A percentile compares a stretch with the other conserved stretches of the same genome.
Evolutionary conservation across 257 asterid species (phyloP).

Genomic region (Catharanthus roseus): DNA sequence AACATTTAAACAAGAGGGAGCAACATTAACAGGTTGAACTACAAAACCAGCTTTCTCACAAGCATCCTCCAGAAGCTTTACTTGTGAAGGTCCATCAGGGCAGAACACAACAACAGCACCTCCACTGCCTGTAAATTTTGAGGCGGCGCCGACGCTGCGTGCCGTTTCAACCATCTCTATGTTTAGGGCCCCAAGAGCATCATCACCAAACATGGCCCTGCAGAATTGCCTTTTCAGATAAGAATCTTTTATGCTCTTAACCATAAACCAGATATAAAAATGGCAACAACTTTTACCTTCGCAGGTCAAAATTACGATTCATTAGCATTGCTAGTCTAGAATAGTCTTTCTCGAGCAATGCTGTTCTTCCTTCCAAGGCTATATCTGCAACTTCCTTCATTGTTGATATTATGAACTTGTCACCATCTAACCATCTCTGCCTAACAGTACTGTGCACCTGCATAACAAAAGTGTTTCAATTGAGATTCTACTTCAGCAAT

Average conservation of each 20-base stretch:
- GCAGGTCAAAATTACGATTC: constrained; percentile 80
- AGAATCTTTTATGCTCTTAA: neutral
- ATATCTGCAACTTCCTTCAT: constrained; percentile 79
- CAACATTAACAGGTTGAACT: constrained; percentile 45
- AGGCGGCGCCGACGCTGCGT: constrained; percentile 70
- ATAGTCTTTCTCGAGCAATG: constrained; percentile 66
- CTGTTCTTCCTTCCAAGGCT: constrained; percentile 62
- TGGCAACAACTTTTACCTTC: constrained; percentile 43
- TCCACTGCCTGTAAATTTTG: constrained; percentile 96
- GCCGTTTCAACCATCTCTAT: constrained; percentile 92
- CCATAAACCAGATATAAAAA: neutral
- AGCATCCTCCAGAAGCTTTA: constrained; percentile 53
- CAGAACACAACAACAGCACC: constrained; percentile 88
- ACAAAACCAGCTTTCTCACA: constrained; percentile 63
- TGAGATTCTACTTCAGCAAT: neutral
- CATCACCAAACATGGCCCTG: constrained; percentile 89
- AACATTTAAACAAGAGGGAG: constrained; percentile 48
- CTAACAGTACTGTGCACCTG: constrained; percentile 92
- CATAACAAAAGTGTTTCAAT: constrained; percentile 1
- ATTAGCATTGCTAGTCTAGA: constrained; percentile 60
- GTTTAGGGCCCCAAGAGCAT: constrained; percentile 73
- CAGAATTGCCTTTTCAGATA: neutral
- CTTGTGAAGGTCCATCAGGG: constrained; percentile 80
- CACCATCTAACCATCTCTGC: constrained; percentile 85
- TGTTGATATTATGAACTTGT: constrained; percentile 67